These are phyloP conservation scores for Hemileia vastatrix DNA, from an alignment of 1,284 basidiomycete genomes.

Conservation along the genomic window DNA sequence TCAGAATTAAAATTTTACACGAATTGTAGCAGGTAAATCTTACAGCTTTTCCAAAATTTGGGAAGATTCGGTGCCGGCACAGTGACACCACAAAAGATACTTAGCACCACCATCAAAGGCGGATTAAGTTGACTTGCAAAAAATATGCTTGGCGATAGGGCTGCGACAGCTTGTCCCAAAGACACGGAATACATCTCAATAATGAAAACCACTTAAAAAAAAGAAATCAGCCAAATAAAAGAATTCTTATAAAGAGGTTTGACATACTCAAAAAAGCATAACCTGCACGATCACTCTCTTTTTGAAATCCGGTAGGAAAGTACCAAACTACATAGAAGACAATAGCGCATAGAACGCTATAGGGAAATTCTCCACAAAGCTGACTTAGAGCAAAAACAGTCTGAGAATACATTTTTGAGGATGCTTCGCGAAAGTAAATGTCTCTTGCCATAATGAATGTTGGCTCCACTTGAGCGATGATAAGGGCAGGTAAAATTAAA, in stretches of 20 bases:
- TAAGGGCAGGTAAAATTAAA: slow-evolving; percentile 25
- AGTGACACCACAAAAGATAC: slow-evolving; percentile 56
- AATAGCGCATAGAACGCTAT: slow-evolving; percentile 57
- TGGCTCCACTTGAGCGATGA: slow-evolving; percentile 72
- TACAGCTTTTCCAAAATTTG: slow-evolving; percentile 65
- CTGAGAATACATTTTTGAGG: slow-evolving; percentile 61
- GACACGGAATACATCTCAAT: slow-evolving; percentile 67
- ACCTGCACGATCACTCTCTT: slow-evolving; percentile 50
- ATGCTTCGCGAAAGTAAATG: slow-evolving; percentile 58
- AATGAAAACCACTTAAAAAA: slow-evolving; percentile 53
- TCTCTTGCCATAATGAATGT: slow-evolving; percentile 70
- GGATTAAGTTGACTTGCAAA: slow-evolving; percentile 73
- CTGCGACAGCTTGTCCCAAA: slow-evolving; percentile 60
- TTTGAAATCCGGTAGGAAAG: slow-evolving; percentile 56
- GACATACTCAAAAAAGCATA: slow-evolving; percentile 56
- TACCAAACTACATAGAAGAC: slow-evolving; percentile 60
- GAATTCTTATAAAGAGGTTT: background rate
- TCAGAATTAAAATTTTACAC: background rate
- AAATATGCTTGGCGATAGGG: slow-evolving; percentile 61
- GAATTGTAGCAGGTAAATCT: slow-evolving; percentile 50
- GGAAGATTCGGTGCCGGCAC: slow-evolving; percentile 51
- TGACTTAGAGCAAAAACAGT: slow-evolving; percentile 74
- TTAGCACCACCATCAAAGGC: slow-evolving; percentile 57
- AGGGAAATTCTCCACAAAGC: slow-evolving; percentile 69
- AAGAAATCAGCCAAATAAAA: background rate